A percentile compares a stretch with the other conserved stretches of the same genome.
These are phyloP conservation scores for Biancaea sappan DNA, from an alignment of 306 rosid genomes.

Conservation along the genomic window DNA sequence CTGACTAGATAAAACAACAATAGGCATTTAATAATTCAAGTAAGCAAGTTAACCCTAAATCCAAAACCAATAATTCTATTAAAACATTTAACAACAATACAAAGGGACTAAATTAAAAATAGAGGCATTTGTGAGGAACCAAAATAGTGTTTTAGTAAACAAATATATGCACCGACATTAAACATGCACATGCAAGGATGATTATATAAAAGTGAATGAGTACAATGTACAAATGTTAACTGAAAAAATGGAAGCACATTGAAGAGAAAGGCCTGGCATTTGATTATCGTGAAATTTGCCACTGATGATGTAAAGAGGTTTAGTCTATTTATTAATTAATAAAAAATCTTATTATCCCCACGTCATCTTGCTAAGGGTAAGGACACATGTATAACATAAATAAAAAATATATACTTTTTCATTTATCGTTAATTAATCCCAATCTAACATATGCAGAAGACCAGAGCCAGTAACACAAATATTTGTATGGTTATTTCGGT, in stretches of 20 bases:
- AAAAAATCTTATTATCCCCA: background rate
- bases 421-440: background rate
- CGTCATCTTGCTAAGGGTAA: background rate
- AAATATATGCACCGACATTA: background rate
- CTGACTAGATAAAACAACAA: too few relatives aligned
- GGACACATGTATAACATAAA: background rate
- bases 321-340: background rate
- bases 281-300: background rate
- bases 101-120: too few relatives aligned
- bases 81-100: too few relatives aligned
- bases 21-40: too few relatives aligned
- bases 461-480: background rate
- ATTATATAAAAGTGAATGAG: background rate
- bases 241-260: background rate
- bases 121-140: too few relatives aligned
- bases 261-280: background rate
- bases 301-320: background rate
- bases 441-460: background rate
- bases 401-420: background rate
- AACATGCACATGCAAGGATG: background rate
- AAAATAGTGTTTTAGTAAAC: too few relatives aligned
- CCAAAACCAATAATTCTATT: too few relatives aligned
- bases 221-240: background rate
- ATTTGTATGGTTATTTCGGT: background rate
- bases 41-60: too few relatives aligned